phyloP scores from a whole-genome alignment of 1,284 basidiomycete species.

The Melampsora occidentalis region DNA sequence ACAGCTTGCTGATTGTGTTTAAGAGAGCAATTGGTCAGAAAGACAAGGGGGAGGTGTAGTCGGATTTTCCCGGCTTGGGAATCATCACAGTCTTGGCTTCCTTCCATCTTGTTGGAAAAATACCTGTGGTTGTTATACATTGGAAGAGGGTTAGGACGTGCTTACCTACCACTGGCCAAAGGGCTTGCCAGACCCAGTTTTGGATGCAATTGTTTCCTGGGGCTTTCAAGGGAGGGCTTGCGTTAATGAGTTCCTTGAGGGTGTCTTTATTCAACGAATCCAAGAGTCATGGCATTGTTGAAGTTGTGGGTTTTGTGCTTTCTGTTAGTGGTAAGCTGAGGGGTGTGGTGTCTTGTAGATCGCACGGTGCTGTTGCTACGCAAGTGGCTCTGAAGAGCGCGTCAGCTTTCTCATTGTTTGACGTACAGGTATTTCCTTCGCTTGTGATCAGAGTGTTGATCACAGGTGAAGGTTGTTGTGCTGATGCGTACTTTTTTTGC shows the following conservation, averaged over 20 bases:
- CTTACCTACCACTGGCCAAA: neutral
- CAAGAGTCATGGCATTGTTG: no score
- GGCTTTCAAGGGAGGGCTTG: neutral
- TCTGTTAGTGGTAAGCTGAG: neutral
- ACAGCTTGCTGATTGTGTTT: conserved; percentile 8
- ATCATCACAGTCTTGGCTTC: conserved; percentile 20
- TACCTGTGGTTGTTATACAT: no score
- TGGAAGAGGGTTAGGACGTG: neutral
- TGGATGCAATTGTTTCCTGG: neutral
- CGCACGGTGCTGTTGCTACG: no score
- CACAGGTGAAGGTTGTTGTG: neutral
- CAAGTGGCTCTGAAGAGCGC: neutral
- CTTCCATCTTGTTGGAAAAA: conserved; percentile 7
- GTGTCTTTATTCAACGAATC: no score
- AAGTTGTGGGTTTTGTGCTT: neutral
- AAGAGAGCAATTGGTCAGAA: conserved; percentile 9
- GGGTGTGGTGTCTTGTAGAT: neutral
- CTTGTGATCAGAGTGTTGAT: neutral
- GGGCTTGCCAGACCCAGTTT: neutral
- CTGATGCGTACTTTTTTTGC: neutral
- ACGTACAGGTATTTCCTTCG: neutral
- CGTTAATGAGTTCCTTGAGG: no score
- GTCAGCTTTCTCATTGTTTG: neutral
- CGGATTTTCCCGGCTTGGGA: conserved; percentile 6
- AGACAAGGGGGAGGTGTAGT: conserved; percentile 1